phyloP scores from a whole-genome alignment of 352 stramenopile species.

The Phytophthora litchii region DNA sequence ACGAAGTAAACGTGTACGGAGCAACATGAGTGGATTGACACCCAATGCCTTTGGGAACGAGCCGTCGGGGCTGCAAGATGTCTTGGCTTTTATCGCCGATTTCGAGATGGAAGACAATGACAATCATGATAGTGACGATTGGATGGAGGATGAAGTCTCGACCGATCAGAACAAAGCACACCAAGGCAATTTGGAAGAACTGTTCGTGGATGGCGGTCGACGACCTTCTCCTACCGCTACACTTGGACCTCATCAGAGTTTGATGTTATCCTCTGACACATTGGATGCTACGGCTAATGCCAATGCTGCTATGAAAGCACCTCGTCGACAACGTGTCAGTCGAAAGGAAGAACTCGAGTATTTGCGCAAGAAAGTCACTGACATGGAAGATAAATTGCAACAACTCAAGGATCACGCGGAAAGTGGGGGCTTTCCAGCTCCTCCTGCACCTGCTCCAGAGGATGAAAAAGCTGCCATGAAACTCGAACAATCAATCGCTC shows the following conservation, averaged over 20 bases:
- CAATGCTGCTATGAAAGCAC: not conserved
- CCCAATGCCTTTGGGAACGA: slow-evolving; percentile 19
- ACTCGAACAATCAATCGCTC: slow-evolving; percentile 29
- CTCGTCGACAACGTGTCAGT: slow-evolving; percentile 26
- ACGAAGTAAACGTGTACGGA: not conserved
- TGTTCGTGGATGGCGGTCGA: slow-evolving; percentile 2
- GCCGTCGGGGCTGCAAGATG: slow-evolving; percentile 27
- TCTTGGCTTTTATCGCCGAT: slow-evolving; percentile 37
- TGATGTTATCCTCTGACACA: not conserved
- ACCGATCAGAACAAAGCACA: not conserved
- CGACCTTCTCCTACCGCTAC: slow-evolving; percentile 3
- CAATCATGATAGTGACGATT: slow-evolving; percentile 11
- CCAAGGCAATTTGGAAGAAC: slow-evolving; percentile 4
- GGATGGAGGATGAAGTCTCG: slow-evolving; percentile 6
- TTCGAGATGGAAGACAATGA: slow-evolving; percentile 34
- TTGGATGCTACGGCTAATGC: not conserved
- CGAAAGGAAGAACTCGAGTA: slow-evolving; percentile 48
- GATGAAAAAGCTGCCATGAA: slow-evolving; percentile 13
- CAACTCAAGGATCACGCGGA: slow-evolving; percentile 26
- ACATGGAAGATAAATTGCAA: slow-evolving; percentile 37
- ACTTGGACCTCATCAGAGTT: not conserved
- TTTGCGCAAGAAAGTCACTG: slow-evolving; percentile 37
- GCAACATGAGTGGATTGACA: slow-evolving; percentile 24
- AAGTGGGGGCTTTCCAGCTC: not conserved
- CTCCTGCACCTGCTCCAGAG: not conserved